A percentile compares a stretch with the other conserved stretches of the same genome.
These are phyloP conservation scores for Litchi chinensis DNA, from an alignment of 345 rosid species.

Conservation along the genomic window DNA sequence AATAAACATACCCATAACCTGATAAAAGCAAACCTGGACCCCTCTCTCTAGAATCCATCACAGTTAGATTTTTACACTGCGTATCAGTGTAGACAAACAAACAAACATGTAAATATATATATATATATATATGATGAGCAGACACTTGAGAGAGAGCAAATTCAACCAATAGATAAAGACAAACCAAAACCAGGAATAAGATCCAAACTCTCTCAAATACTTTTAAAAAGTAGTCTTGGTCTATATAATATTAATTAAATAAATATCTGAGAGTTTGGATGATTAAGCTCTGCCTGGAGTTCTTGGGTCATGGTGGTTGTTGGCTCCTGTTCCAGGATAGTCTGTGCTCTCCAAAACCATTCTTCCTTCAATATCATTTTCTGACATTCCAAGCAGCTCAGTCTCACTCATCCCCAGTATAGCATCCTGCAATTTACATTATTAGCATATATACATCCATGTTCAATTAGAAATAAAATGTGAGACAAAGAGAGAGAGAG, in stretches of 20 bases:
- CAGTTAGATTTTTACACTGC: constrained; percentile 1
- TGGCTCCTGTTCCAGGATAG: constrained; percentile 75
- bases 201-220: not conserved
- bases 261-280: not conserved
- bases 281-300: constrained; percentile 45
- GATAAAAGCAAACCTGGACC: too few relatives aligned
- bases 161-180: not conserved
- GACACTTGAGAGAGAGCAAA: not conserved
- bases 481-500: not conserved
- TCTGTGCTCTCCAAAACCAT: constrained; percentile 56
- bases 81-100: not conserved
- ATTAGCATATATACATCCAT: not conserved
- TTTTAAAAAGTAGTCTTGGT: not conserved
- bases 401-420: constrained; percentile 23
- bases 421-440: constrained; percentile 27
- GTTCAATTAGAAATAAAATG: not conserved
- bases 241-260: constrained; percentile 7
- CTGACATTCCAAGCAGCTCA: constrained; percentile 18
- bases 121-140: not conserved
- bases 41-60: too few relatives aligned
- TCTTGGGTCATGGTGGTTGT: constrained; percentile 66
- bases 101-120: not conserved
- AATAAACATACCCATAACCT: not conserved
- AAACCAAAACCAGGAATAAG: constrained; percentile 14
- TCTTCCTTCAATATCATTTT: constrained; percentile 39